phyloP scores from a whole-genome alignment of 768 basidiomycete species.

The Arthromyces matolae region DNA sequence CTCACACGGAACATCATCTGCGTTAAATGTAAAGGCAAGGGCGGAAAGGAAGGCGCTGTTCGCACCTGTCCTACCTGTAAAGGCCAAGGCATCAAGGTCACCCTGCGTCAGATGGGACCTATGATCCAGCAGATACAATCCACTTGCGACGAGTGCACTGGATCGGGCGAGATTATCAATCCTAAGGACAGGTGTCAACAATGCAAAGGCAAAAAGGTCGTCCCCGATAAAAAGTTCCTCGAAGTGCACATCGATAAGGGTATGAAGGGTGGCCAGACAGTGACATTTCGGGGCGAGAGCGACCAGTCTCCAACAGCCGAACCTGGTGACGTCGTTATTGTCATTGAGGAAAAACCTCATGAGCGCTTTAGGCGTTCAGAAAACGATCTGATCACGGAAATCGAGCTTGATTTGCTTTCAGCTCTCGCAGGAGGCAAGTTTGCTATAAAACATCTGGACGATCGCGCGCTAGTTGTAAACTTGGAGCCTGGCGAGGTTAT shows the following conservation, averaged over 20 bases:
- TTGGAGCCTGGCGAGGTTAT: constrained; percentile 88
- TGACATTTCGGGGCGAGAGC: constrained; percentile 85
- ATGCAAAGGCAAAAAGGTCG: constrained; percentile 94
- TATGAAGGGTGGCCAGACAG: constrained; percentile 92
- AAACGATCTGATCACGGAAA: constrained; percentile 79
- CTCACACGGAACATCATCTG: constrained; percentile 95
- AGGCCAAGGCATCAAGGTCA: constrained; percentile 89
- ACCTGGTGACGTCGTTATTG: constrained; percentile 93
- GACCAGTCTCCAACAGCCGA: constrained; percentile 87
- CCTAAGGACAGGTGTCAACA: constrained; percentile 84
- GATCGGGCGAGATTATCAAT: constrained; percentile 94
- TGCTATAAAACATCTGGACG: constrained; percentile 89
- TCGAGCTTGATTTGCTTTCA: constrained; percentile 91
- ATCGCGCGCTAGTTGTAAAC: constrained; percentile 79
- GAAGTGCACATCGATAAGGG: constrained; percentile 99
- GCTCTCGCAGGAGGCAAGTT: constrained; percentile 92
- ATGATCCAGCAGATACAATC: constrained; percentile 99
- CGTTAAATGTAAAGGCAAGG: constrained; percentile 89
- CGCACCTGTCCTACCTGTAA: constrained; percentile 71
- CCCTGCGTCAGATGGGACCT: constrained; percentile 95
- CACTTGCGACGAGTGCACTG: constrained; percentile 88
- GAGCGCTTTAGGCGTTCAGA: constrained; percentile 85
- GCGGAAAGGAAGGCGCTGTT: constrained; percentile 96
- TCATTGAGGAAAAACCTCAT: constrained; percentile 90
- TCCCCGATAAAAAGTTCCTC: constrained; percentile 92